These are phyloP conservation scores for Trichoderma gamsii DNA, from an alignment of 495 filamentous ascomycete species.

Conservation along the genomic window DNA sequence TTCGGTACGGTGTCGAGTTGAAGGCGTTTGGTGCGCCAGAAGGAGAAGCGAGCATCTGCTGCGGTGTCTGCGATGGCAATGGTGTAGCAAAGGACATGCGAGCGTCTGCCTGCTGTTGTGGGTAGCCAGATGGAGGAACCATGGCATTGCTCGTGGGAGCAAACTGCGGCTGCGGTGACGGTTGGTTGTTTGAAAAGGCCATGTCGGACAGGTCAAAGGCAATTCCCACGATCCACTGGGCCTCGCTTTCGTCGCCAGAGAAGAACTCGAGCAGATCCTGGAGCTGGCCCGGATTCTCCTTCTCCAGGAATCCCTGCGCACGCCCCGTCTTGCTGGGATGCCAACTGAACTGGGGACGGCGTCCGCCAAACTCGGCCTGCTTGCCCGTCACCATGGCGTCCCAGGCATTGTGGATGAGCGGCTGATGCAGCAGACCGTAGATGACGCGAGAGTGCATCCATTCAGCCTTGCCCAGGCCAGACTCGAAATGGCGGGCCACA, in stretches of 20 bases:
- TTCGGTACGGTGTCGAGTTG: not conserved
- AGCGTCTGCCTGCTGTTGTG: not conserved
- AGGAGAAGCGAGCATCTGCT: conserved; percentile 14
- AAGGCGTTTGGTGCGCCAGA: not conserved
- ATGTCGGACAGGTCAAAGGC: conserved; percentile 40
- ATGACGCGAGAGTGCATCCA: conserved; percentile 47
- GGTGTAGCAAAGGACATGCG: conserved; percentile 10
- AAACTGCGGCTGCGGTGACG: conserved; percentile 18
- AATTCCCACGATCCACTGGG: conserved; percentile 34
- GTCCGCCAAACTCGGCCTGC: conserved; percentile 36
- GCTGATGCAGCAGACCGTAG: conserved; percentile 46
- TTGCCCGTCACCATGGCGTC: conserved; percentile 35
- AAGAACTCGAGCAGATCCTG: conserved; percentile 48
- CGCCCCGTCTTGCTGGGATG: conserved; percentile 39
- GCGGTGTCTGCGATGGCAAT: conserved; percentile 14
- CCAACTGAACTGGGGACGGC: conserved; percentile 45
- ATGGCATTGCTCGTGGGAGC: not conserved
- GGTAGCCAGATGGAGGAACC: not conserved
- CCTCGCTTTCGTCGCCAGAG: conserved; percentile 35
- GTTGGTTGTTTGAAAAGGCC: conserved; percentile 21
- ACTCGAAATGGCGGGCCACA: conserved; percentile 44
- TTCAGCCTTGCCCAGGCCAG: conserved; percentile 40
- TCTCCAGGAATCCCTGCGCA: conserved; percentile 43
- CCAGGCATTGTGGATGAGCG: conserved; percentile 41
- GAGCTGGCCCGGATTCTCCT: conserved; percentile 41